phyloP scores from a whole-genome alignment of 2,329 filamentous ascomycete genomes.

The Chaetomium globosum region DNA sequence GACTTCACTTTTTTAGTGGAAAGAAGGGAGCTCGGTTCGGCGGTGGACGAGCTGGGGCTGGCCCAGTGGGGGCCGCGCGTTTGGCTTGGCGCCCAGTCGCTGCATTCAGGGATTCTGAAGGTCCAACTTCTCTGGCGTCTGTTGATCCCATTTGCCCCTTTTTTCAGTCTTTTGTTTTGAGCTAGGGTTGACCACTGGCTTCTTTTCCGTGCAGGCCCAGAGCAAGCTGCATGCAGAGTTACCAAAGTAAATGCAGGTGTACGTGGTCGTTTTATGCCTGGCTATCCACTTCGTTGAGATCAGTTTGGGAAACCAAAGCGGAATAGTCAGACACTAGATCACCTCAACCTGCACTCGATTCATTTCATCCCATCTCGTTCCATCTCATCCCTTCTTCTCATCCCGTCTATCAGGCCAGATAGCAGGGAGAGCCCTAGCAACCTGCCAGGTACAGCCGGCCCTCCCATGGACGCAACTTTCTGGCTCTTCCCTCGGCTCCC shows the following conservation, averaged over 20 bases:
- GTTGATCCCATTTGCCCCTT: conserved; percentile 22
- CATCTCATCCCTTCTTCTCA: conserved; percentile 5
- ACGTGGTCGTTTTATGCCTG: background rate
- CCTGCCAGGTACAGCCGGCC: conserved; percentile 41
- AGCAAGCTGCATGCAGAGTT: background rate
- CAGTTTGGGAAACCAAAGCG: background rate
- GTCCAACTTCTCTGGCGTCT: background rate
- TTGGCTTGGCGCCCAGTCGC: conserved; percentile 18
- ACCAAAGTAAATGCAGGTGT: background rate
- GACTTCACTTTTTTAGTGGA: conserved; percentile 30
- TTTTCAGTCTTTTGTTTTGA: conserved; percentile 3
- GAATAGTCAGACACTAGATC: background rate
- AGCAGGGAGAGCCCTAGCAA: background rate
- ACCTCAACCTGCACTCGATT: background rate
- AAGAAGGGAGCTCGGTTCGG: conserved; percentile 16
- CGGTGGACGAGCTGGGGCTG: conserved; percentile 8
- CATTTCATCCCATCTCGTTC: background rate
- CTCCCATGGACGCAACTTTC: conserved; percentile 43
- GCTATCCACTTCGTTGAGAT: background rate
- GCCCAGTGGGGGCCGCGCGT: background rate
- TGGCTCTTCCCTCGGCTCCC: conserved; percentile 18
- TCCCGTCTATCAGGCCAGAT: background rate
- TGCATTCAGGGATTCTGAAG: conserved; percentile 8
- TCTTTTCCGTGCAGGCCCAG: background rate
- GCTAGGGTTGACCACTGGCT: background rate